phyloP scores from a whole-genome alignment of 2,329 filamentous ascomycete species.

The Talaromyces sp. region DNA sequence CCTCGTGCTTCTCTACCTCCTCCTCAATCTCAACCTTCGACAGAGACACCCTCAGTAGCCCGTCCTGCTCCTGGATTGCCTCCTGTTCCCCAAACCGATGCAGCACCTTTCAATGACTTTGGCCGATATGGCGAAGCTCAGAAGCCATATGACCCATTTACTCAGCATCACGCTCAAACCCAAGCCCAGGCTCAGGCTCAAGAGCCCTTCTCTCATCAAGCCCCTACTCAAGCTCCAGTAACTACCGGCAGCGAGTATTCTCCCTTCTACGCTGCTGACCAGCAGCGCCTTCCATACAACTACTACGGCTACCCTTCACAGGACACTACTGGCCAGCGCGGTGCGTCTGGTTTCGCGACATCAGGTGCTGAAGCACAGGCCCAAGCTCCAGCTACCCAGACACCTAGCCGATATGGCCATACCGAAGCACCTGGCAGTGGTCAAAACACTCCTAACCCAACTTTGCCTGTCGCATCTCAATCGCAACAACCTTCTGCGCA shows the following conservation, averaged over 20 bases:
- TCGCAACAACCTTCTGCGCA: conserved; percentile 48
- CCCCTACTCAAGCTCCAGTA: conserved; percentile 56
- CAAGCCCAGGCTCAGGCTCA: conserved; percentile 59
- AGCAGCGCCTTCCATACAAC: conserved; percentile 69
- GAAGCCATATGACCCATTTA: conserved; percentile 85
- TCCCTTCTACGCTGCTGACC: conserved; percentile 75
- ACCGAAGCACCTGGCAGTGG: conserved; percentile 77
- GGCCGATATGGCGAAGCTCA: conserved; percentile 56
- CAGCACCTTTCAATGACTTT: conserved; percentile 44
- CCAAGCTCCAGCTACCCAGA: conserved; percentile 60
- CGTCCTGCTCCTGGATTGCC: conserved; percentile 60
- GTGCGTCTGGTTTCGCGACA: conserved; percentile 68
- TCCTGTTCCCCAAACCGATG: conserved; percentile 52
- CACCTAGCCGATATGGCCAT: conserved; percentile 66
- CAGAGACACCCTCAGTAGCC: conserved; percentile 43
- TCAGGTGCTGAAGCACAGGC: conserved; percentile 56
- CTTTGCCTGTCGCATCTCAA: conserved; percentile 54
- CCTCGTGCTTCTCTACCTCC: conserved; percentile 85
- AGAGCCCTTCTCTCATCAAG: conserved; percentile 50
- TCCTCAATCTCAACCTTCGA: conserved; percentile 34
- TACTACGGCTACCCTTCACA: conserved; percentile 69
- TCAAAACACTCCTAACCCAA: conserved; percentile 83
- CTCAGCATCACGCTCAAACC: conserved; percentile 60
- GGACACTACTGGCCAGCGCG: conserved; percentile 68
- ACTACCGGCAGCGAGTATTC: conserved; percentile 67